Evolutionary conservation across 2,329 filamentous ascomycete species (phyloP), one percentile per base, ranked within the genome.

Genomic region (Clarireedia paspali): DNA sequence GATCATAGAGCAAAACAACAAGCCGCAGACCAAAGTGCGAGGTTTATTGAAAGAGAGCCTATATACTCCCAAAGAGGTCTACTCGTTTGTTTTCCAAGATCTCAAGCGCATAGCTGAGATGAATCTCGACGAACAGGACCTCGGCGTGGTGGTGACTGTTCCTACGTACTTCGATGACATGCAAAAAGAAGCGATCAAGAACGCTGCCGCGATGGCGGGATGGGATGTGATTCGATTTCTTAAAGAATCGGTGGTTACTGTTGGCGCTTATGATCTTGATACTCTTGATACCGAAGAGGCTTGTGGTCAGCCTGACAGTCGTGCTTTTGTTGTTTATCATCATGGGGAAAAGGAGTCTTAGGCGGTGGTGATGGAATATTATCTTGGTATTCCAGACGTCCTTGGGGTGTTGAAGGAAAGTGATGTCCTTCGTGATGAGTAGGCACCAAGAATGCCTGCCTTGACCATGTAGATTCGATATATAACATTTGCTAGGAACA

Each of bases 111-210:
- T 56, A 27, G 59, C 57, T 15, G 54, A 58, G 26, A 34, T 4
- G 1, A 30, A 56, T 20, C 26, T 61, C 14, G 34, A 47, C 20
- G 10, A 27, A 36, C 40, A 47, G 1, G 44, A 59, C n/a, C 42
- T 4, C 1, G 6, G 39, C 23, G 49, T 57, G 6, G 83, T 88
- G 70, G 81, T 88, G 71, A 87, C 84, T 54, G 84, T 88, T 44
- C 85, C 85, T 39, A 83, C 84, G 61, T 87, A 87, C 75, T 87
- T 87, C 81, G 87, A 87, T 75, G 84, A 87, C 77, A 84, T 84
- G 74, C 84, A 88, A 76, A 78, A 84, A 72, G 84, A 87, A 73
- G 82, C 83, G 59, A 87, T 83, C 71, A 87, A 87, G 78, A 84
- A 88, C 69, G 84, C 84, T 61, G 84, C 84, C 77, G 79, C 82